Evolutionary conservation across 2,329 filamentous ascomycete species (phyloP).

Genomic region (Trichothecium sympodiale): DNA sequence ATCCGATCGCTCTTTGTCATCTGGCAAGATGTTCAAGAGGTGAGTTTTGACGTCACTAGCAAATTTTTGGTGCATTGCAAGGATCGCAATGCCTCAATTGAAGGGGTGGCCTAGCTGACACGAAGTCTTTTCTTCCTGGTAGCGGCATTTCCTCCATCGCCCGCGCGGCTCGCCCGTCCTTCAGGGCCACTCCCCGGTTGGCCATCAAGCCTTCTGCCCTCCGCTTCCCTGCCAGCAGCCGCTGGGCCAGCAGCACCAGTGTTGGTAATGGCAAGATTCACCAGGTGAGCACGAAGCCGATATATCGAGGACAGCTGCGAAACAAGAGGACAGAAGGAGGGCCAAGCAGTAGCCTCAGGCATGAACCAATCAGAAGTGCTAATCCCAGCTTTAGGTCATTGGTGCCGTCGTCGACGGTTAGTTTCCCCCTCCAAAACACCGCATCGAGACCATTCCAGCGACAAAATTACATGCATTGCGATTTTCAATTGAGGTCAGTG

Average conservation of each 20-base stretch:
- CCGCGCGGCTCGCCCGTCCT: constrained; percentile 50
- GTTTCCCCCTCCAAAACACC: constrained; percentile 23
- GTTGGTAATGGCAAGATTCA: constrained; percentile 57
- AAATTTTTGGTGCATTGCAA: constrained; percentile 14
- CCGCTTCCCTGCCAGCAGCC: constrained; percentile 43
- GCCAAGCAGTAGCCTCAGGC: constrained; percentile 4
- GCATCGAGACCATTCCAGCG: background rate
- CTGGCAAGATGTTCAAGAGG: constrained; percentile 76
- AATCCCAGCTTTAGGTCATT: constrained; percentile 59
- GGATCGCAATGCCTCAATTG: constrained; percentile 29
- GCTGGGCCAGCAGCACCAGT: constrained; percentile 47
- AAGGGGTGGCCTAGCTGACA: constrained; percentile 35
- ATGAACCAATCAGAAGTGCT: constrained; percentile 2
- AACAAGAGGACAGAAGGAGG: background rate
- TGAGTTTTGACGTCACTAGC: constrained; percentile 35
- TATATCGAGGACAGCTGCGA: background rate
- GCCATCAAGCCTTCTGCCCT: constrained; percentile 44
- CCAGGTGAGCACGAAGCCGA: constrained; percentile 38
- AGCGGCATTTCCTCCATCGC: constrained; percentile 58
- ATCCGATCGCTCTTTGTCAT: constrained; percentile 54
- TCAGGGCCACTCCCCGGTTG: constrained; percentile 46
- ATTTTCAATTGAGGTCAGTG: background rate
- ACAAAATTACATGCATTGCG: constrained; percentile 2
- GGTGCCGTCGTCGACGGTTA: constrained; percentile 98
- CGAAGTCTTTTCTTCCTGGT: constrained; percentile 17